These are phyloP conservation scores for Silene coronaria DNA, from an alignment of 179 eudicot genomes.

Conservation along the genomic window DNA sequence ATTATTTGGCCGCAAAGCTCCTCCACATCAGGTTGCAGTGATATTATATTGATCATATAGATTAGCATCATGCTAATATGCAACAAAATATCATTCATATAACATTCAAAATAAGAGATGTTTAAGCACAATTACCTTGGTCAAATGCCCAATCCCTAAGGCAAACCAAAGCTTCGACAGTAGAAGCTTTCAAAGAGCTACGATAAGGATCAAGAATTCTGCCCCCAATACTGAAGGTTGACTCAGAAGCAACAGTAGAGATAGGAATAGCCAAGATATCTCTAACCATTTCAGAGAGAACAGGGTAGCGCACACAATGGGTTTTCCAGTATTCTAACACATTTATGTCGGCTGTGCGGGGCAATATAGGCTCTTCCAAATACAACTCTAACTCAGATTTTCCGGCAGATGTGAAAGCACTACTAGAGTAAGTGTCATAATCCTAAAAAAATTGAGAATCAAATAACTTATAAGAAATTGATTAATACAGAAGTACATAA, in stretches of 20 bases:
- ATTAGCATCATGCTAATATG: too few relatives aligned
- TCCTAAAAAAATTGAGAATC: not conserved
- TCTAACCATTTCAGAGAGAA: not conserved
- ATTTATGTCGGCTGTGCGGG: not conserved
- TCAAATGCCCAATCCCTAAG: not conserved
- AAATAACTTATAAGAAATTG: not conserved
- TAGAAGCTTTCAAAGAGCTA: not conserved
- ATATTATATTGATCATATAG: too few relatives aligned
- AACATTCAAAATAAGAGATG: too few relatives aligned
- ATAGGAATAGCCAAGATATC: not conserved
- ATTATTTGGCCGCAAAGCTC: too few relatives aligned
- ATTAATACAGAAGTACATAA: too few relatives aligned
- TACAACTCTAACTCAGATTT: not conserved
- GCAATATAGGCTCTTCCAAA: not conserved
- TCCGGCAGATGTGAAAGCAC: not conserved
- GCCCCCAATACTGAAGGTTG: not conserved
- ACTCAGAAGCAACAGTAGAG: not conserved
- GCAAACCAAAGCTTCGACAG: not conserved
- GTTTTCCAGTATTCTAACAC: not conserved
- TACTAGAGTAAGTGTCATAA: not conserved
- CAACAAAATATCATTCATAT: too few relatives aligned
- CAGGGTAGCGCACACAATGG: not conserved
- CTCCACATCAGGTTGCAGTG: too few relatives aligned
- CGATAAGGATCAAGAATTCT: not conserved
- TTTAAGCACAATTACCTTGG: too few relatives aligned